Conservation (phyloP, 805 yeast genomes). For the Starmerella scarabaei region DNA sequence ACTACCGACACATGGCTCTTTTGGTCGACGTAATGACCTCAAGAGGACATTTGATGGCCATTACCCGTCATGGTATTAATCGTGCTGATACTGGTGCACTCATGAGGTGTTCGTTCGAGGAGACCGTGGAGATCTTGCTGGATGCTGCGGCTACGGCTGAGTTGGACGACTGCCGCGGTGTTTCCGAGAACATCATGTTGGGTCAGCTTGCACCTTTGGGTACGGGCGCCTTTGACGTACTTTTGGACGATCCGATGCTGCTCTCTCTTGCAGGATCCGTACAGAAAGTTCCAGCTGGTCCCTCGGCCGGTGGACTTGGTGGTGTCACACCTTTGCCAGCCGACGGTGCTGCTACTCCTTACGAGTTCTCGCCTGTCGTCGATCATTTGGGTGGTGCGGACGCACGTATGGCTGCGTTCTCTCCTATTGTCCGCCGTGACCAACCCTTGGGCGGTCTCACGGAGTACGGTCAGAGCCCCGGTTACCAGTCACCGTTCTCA, state of each 20-base stretch:
- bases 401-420: constrained; percentile 63
- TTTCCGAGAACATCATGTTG: constrained; percentile 90
- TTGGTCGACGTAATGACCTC: constrained; percentile 98
- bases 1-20: constrained; percentile 95
- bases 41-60: constrained; percentile 95
- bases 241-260: constrained; percentile 81
- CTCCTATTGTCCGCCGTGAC: constrained; percentile 83
- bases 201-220: constrained; percentile 99
- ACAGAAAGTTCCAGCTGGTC: constrained; percentile 1
- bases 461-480: constrained; percentile 51
- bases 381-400: constrained; percentile 22
- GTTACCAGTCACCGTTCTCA: constrained; percentile 6
- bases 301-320: constrained; percentile 31
- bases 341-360: constrained; percentile 87
- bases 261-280: constrained; percentile 37
- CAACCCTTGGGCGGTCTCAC: constrained; percentile 90
- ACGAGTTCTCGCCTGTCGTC: constrained; percentile 47
- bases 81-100: constrained; percentile 97
- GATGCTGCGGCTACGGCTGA: constrained; percentile 99
- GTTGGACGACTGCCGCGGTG: constrained; percentile 95
- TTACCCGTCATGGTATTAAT: constrained; percentile 98
- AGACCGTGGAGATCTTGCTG: constrained; percentile 90
- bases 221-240: constrained; percentile 93
- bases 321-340: constrained; percentile 30
- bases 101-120: constrained; percentile 99